Evolutionary conservation across 176 grass and related monocot species (phyloP), one percentile per base, ranked within the genome.

Genomic region (Hordeum marinum): DNA sequence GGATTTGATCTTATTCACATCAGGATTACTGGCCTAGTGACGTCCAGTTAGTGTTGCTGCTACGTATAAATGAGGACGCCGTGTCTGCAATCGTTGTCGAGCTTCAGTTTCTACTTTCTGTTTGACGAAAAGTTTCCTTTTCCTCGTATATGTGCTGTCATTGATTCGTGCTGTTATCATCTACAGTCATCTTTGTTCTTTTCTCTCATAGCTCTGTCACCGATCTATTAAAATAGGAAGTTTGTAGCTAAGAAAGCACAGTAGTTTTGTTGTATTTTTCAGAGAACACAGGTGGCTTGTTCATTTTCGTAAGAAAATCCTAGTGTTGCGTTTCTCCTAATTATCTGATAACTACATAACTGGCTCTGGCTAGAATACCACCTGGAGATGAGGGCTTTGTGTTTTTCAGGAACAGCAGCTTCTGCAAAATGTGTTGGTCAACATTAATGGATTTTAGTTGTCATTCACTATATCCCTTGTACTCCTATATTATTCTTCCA

Each of bases 61-160:
- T 69, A 21, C 32, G 32, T 34, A 34, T 24, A 80, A 84, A 84
- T 41, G 84, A 8, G 21, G 80, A 8, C 27, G 36, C 7, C 70
- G 29, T 73, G 29, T 42, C 36, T 83, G 59, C 83, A 18, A 74
- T 18, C 75, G 20, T 41, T 55, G 45, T 13, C 67, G 46, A 87
- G 45, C 68, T 90, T 90, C 85, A 80, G 80, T 84, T 90, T 75
- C 80, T 61, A 36, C 60, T 50, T 17, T 84, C 48, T 63, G 48
- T 84, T 90, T 84, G 75, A 76, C 76, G 26, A 13, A 76, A 11
- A 84, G 46, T 13, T 72, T 14, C 1, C 11, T 21, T 7, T 70
- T 18, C n/a, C 63, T 67, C 24, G 32, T 41, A n/a, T 62, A 8
- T 50, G 52, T 61, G 59, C n/a, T 36, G 26, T 27, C 59, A 36